Percentiles rank a stretch among this genome's conserved stretches.
phyloP scores from a whole-genome alignment of 2,329 filamentous ascomycete species.

The Monilinia aucupariae region DNA sequence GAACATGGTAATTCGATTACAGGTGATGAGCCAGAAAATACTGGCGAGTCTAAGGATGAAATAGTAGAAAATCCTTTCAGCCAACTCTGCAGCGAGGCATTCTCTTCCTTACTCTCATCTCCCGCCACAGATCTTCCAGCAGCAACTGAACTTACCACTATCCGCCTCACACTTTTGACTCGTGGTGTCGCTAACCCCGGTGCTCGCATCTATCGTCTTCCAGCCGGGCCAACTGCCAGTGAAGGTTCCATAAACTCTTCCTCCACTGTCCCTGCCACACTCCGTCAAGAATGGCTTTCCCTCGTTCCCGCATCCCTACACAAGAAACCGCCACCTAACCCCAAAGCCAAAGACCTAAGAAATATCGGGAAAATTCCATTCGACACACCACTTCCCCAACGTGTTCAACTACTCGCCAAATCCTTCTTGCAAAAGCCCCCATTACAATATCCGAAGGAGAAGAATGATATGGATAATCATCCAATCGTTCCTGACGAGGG shows the following conservation, averaged over 20 bases:
- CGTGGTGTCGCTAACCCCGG: conserved; percentile 66
- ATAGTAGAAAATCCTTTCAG: conserved; percentile 17
- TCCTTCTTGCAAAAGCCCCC: conserved; percentile 44
- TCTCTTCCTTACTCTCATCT: conserved; percentile 27
- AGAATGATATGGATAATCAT: conserved; percentile 41
- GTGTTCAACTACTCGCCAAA: conserved; percentile 41
- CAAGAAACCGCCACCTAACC: conserved; percentile 27
- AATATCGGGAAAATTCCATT: conserved; percentile 28
- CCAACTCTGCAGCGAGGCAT: conserved; percentile 23
- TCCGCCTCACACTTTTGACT: conserved; percentile 60
- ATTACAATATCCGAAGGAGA: conserved; percentile 36
- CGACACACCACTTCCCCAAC: conserved; percentile 32
- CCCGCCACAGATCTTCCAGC: conserved; percentile 31
- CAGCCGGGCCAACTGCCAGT: conserved; percentile 35
- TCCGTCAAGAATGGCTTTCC: conserved; percentile 68
- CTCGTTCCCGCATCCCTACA: conserved; percentile 38
- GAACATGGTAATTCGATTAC: conserved; percentile 13
- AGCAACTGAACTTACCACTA: conserved; percentile 47
- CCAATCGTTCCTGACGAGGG: conserved; percentile 65
- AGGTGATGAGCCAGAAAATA: not conserved
- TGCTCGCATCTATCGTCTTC: conserved; percentile 82
- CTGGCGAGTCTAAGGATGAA: not conserved
- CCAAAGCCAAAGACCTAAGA: conserved; percentile 23
- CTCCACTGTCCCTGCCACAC: conserved; percentile 35
- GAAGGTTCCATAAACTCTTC: conserved; percentile 25